Base-by-base conservation (phyloP, 257 asterid genomes). In the Linderniella brevidens region DNA sequence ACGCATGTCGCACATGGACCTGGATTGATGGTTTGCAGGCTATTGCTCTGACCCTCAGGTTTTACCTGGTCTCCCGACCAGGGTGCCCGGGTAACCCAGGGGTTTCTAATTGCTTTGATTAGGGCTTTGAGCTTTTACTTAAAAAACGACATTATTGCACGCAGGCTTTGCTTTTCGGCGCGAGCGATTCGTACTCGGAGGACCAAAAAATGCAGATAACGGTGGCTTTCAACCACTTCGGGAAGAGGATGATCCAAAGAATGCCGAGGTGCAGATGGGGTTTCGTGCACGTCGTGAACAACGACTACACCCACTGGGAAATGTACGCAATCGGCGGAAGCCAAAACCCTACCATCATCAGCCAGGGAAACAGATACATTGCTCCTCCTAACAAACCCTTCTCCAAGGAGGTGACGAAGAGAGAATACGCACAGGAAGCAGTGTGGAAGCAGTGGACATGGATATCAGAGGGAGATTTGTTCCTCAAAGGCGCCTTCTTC, bases 271-370 rank as follows among this genome's bases (percentile, higher is more conserved):
- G 88, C 41, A 50, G 95, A 37, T 77, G 48, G 54, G 97, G 97
- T 0, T 86, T 61, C 56, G 55, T 87, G 59, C 97, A 87, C 8
- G 86, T 87, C 0, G 93, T 83, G 5, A 87, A 87, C 73, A 87
- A 87, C 5, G 97, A 87, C 58, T 87, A 87, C 59, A 87, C 95
- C 1, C 93, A 87, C 32, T 87, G 97, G 97, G 61, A 71, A 7
- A 87, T 79, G 97, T 87, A 87, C 17, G 97, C 97, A 53, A 74
- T 87, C 14, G 97, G 97, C 5, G 97, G 97, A 10, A 87, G 97
- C 56, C 56, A 49, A 32, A 62, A 75, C 53, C 93, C 97, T 0
- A 77, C 75, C 13, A 77, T 87, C 15, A 69, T 87, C 25, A 87
- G 97, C 64, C 97, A 87, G 54, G 97, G 97, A 6, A 87, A 87